phyloP scores from a whole-genome alignment of 805 yeast genomes.

The Clavispora santaluciae region DNA sequence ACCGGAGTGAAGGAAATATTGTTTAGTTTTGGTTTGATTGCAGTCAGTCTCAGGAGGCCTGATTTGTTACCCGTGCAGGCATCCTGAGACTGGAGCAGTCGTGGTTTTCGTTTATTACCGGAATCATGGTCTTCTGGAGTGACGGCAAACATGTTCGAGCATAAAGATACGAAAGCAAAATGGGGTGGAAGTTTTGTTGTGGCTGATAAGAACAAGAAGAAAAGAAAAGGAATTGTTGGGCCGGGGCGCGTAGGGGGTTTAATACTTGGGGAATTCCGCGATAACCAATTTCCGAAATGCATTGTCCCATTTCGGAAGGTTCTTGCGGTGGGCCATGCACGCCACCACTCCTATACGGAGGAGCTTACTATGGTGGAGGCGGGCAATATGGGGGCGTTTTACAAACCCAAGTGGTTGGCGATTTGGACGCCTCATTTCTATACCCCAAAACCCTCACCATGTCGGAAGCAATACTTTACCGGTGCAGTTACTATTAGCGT shows the following conservation, averaged over 20 bases:
- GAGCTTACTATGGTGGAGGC: too few species aligned
- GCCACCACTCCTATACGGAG: too few species aligned
- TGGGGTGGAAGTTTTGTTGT: constrained; percentile 2
- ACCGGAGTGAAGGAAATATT: constrained; percentile 17
- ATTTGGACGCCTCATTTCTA: too few species aligned
- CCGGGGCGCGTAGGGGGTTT: constrained; percentile 8
- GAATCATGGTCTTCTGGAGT: constrained; percentile 32
- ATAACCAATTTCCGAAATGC: background rate
- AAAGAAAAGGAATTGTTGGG: background rate
- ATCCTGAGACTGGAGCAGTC: constrained; percentile 37
- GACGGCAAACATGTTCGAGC: constrained; percentile 18
- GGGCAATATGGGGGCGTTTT: too few species aligned
- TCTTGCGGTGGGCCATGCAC: background rate
- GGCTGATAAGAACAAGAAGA: constrained; percentile 2
- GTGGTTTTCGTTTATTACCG: constrained; percentile 28
- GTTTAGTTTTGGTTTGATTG: constrained; percentile 7
- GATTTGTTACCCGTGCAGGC: constrained; percentile 17
- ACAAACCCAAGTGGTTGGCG: too few species aligned
- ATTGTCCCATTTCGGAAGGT: background rate
- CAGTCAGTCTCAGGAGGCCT: constrained; percentile 23
- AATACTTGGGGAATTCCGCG: constrained; percentile 1
- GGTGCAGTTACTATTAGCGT: too few species aligned
- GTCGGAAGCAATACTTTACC: too few species aligned
- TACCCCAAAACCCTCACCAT: too few species aligned
- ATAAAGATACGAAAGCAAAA: constrained; percentile 3